Evolutionary conservation across 495 filamentous ascomycete species (phyloP), one percentile per base, ranked within the genome.

Genomic region (Aspergillus biplanus): DNA sequence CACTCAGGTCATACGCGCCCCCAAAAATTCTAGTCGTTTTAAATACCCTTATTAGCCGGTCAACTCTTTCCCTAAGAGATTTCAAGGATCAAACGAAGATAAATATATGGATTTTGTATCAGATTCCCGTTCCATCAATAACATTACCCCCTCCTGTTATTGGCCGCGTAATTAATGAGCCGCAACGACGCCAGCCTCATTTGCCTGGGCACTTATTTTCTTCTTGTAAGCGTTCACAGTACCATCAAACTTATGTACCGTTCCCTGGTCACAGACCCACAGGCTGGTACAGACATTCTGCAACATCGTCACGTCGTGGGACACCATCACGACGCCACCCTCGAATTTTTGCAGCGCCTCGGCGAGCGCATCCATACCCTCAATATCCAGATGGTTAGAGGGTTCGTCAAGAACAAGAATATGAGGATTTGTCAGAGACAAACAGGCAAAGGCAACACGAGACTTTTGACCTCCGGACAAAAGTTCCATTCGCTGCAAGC

Each of bases 321-420:
- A 95, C 46, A 99, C 95, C 93, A 99, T 98, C 57, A 99, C 81
- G 65, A 98, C 93, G 66, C 95, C 95, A 48, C 95, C 95, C 76
- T 96, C 83, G 76, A 98, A 99, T 62, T 87, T 85, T 66, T 86
- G 82, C 53, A 99, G 83, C 31, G 96, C 95, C 44, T 88, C 85
- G 1, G 89, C 86, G 15, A 99, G 76, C 11, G 96, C 95, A 78
- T 99, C 95, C 95, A 99, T 99, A 61, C 96, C 95, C 74, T 99
- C 95, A 69, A 99, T 97, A 86, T 99, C 95, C 70, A 99, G 79
- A 69, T 99, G 95, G 79, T 99, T 99, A 57, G 91, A 95, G 70
- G 95, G 95, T 72, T 99, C 95, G 83, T 99, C 95, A 48, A 99
- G 90, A 55, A 99, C 96, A 31, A 99, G 81, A 65, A 99, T 97